Percentiles rank a stretch among this genome's conserved stretches.
phyloP scores from a whole-genome alignment of 345 rosid genomes.

The Streptanthus diversifolius region DNA sequence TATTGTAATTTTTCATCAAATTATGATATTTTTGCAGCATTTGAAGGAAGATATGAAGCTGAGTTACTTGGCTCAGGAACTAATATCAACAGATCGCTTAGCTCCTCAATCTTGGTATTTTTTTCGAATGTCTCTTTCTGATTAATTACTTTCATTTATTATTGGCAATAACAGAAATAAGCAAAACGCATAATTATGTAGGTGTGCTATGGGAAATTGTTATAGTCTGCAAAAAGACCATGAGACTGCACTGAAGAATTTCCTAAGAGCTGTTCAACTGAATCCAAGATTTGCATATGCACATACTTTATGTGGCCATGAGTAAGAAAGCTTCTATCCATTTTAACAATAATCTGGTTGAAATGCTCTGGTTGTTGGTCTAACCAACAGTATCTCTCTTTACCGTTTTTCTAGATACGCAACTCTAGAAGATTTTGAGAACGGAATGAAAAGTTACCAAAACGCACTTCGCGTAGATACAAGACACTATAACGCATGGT shows the following conservation, averaged over 20 bases:
- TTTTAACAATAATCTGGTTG: background rate
- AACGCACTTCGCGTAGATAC: constrained; percentile 84
- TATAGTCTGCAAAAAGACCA: constrained; percentile 98
- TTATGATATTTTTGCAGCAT: constrained; percentile 50
- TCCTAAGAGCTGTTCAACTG: constrained; percentile 86
- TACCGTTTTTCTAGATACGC: constrained; percentile 53
- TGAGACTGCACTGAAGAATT: constrained; percentile 89
- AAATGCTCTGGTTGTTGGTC: constrained; percentile 5
- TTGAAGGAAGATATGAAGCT: constrained; percentile 98
- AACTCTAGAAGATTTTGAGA: constrained; percentile 93
- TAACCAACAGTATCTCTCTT: constrained; percentile 5
- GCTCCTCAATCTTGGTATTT: constrained; percentile 96
- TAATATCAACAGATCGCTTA: constrained; percentile 84
- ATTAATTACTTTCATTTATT: background rate
- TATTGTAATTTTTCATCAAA: background rate
- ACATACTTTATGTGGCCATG: constrained; percentile 94
- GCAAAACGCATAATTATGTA: constrained; percentile 31
- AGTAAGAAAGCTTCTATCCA: constrained; percentile 48
- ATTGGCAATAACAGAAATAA: background rate
- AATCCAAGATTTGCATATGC: constrained; percentile 91
- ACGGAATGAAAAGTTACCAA: constrained; percentile 89
- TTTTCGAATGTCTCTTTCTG: background rate
- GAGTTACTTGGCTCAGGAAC: constrained; percentile 91
- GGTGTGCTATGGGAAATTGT: constrained; percentile 99
- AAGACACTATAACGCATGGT: constrained; percentile 96